phyloP scores from a whole-genome alignment of 306 rosid species.

The Prunus padus region DNA sequence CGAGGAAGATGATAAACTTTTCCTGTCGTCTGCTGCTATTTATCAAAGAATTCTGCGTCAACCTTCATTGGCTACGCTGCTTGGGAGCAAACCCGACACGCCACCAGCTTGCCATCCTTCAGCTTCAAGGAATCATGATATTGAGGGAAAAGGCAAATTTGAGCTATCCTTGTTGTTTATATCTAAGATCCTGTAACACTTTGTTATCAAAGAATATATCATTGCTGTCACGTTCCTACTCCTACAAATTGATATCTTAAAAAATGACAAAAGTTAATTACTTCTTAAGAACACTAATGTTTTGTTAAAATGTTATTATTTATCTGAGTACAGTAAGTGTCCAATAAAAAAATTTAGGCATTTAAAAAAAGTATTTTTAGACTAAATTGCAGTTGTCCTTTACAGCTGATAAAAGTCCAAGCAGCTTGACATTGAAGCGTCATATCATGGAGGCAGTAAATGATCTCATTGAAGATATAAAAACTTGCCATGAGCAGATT shows the following conservation, averaged over 20 bases:
- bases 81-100: not conserved
- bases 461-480: conserved; percentile 24
- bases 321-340: too few relatives aligned
- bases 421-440: not conserved
- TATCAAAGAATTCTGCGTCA: not conserved
- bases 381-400: not conserved
- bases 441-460: conserved; percentile 3
- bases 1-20: conserved; percentile 14
- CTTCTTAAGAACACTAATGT: too few relatives aligned
- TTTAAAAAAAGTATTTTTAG: not conserved
- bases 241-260: too few relatives aligned
- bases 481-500: conserved; percentile 17
- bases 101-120: not conserved
- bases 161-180: not conserved
- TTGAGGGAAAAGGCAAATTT: conserved; percentile 16
- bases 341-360: not conserved
- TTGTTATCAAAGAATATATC: too few relatives aligned
- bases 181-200: not conserved
- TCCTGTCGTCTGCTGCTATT: not conserved
- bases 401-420: not conserved
- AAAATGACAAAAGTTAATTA: too few relatives aligned
- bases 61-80: conserved; percentile 2
- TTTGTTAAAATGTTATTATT: too few relatives aligned
- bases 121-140: not conserved
- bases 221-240: too few relatives aligned